Base-by-base conservation (phyloP, 805 yeast genomes). In the Ogataea populi-albae region DNA sequence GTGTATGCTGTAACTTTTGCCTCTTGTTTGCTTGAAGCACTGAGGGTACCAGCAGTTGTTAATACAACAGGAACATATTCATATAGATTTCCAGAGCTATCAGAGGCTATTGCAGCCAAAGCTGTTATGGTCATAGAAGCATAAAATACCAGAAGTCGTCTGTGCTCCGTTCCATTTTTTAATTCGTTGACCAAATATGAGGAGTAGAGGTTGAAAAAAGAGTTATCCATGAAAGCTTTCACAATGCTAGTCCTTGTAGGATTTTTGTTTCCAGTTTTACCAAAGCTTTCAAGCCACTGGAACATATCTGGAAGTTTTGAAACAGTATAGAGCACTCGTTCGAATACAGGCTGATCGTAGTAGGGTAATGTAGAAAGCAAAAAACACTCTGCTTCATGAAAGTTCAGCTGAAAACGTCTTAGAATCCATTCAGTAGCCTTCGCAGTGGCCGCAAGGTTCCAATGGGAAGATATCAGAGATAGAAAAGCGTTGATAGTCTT, bases 391-490 rank as follows among this genome's bases (percentile, higher is more conserved):
- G 88, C 65, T 52, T 85, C 87, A 52, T 83, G 81, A 32, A 85
- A 69, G 56, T 93, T 89, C 47, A 87, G 77, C 54, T 87, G 81
- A 66, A 80, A 93, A 50, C 98, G 75, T 65, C 98, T 81, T 14
- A 93, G 81, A 17, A 89, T 76, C 98, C 98, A 93, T 66, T 93
- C 98, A 9, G 87, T 69, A 4, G 96, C 91, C 49, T 81, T 80
- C 32, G 86, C 53, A 3, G 96, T 73, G 17, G 94, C 86, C 16
- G 79, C 72, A 35, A 88, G 63, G 45, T 78, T 73, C 73, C 91
- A 78, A 58, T 79, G 80, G 2, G 94, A 86, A 3, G 94, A 80
- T 7, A 80, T 68, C 47, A 91, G 67, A 40, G 81, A 71, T 41
- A 93, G 64, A 54, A 86, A 91, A 9, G 80, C 80, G 41, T 77